Percentiles rank a stretch among this genome's conserved stretches.
Evolutionary conservation across 2,329 filamentous ascomycete genomes (phyloP).

Genomic region (Chalaropsis ovoidea): DNA sequence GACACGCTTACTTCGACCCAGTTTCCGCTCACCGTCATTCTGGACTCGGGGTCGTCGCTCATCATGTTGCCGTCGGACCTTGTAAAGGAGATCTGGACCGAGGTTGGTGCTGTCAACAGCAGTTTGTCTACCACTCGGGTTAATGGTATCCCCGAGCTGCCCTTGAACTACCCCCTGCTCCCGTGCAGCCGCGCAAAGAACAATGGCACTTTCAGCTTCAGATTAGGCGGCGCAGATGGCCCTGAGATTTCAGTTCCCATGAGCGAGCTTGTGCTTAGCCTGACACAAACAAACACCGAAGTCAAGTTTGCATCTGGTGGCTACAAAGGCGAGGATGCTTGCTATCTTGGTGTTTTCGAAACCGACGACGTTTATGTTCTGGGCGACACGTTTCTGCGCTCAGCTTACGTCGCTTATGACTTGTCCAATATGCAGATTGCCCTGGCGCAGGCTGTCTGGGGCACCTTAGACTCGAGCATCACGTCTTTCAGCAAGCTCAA

Average conservation of each 20-base stretch:
- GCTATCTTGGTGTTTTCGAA: constrained; percentile 50
- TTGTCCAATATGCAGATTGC: constrained; percentile 48
- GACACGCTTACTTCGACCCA: constrained; percentile 37
- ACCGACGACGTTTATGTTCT: constrained; percentile 38
- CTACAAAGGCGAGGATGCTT: constrained; percentile 40
- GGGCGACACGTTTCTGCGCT: constrained; percentile 50
- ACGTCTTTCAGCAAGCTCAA: constrained; percentile 42
- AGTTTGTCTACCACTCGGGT: constrained; percentile 22
- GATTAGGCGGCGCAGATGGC: constrained; percentile 41
- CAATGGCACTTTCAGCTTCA: constrained; percentile 45
- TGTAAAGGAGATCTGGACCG: constrained; percentile 43
- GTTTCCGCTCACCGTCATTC: constrained; percentile 49
- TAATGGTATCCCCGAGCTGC: constrained; percentile 23
- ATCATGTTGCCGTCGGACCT: constrained; percentile 58
- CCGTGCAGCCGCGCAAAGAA: constrained; percentile 41
- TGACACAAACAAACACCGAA: constrained; percentile 31
- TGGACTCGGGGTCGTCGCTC: constrained; percentile 67
- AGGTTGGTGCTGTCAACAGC: constrained; percentile 44
- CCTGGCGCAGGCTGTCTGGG: constrained; percentile 47
- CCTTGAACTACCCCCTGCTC: constrained; percentile 36
- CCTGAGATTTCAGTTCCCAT: constrained; percentile 44
- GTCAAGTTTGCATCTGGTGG: constrained; percentile 32
- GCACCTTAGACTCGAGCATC: constrained; percentile 42
- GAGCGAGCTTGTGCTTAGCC: constrained; percentile 46
- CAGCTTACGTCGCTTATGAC: constrained; percentile 52